Conservation (phyloP, 75 land plant genomes). For the Sequoiadendron giganteum region DNA sequence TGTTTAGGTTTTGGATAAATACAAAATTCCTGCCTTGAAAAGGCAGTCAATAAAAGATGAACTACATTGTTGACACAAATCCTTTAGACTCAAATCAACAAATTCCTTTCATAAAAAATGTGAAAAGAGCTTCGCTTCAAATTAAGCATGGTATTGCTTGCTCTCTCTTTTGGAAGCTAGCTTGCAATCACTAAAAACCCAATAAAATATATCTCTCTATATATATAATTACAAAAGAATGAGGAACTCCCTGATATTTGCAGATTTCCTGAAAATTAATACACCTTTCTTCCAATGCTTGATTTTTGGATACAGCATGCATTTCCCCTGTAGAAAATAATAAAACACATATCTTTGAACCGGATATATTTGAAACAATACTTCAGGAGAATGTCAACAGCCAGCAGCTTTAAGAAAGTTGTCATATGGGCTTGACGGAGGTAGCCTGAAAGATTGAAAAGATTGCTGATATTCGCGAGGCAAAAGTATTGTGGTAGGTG, state of each 20-base stretch:
- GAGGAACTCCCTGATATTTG: background rate
- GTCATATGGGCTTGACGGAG: constrained; percentile 93
- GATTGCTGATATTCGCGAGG: constrained; percentile 23
- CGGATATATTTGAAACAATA: background rate
- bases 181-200: background rate
- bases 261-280: background rate
- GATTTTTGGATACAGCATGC: background rate
- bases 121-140: background rate
- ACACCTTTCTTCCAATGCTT: background rate
- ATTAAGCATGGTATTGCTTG: background rate
- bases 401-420: constrained; percentile 94
- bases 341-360: background rate
- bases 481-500: constrained; percentile 18
- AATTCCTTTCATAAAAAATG: background rate
- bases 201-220: background rate
- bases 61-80: background rate
- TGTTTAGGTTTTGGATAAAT: background rate
- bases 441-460: constrained; percentile 63
- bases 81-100: background rate
- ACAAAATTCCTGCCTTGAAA: background rate
- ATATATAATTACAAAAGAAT: constrained; percentile 1
- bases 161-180: background rate
- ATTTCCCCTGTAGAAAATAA: background rate
- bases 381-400: constrained; percentile 29
- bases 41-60: background rate